A percentile compares a stretch with the other conserved stretches of the same genome.
Evolutionary conservation across 148 eudicot genomes (phyloP).

Genomic region (Persicaria maculosa): DNA sequence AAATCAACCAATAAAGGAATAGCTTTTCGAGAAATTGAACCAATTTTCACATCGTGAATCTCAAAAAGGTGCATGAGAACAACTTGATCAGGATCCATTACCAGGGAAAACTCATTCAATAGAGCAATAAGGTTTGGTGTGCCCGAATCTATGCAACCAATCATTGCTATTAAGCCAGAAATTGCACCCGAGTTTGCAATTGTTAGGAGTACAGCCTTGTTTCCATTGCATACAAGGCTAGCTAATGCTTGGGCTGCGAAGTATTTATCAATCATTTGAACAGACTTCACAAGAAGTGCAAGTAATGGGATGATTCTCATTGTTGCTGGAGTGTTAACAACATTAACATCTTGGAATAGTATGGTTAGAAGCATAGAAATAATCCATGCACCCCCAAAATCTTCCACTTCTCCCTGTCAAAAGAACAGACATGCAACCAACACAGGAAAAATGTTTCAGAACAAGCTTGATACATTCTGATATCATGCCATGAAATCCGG

Average conservation of each 20-base stretch:
- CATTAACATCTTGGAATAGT: conserved; percentile 58
- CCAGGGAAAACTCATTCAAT: conserved; percentile 57
- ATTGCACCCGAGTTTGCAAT: conserved; percentile 73
- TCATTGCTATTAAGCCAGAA: conserved; percentile 43
- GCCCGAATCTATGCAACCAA: conserved; percentile 60
- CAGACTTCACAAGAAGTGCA: conserved; percentile 54
- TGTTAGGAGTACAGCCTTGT: conserved; percentile 48
- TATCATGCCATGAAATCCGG: not conserved
- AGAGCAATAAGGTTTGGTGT: conserved; percentile 59
- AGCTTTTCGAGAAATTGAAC: conserved; percentile 60
- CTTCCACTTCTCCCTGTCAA: conserved; percentile 60
- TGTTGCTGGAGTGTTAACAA: conserved; percentile 43
- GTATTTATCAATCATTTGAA: conserved; percentile 51
- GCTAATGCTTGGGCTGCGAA: conserved; percentile 86
- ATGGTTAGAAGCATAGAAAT: conserved; percentile 59
- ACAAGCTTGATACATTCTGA: not conserved
- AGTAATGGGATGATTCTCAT: conserved; percentile 54
- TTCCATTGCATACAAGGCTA: conserved; percentile 54
- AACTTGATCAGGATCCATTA: conserved; percentile 54
- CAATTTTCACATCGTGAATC: conserved; percentile 61
- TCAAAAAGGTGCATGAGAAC: conserved; percentile 52
- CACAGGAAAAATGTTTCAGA: not conserved
- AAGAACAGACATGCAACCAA: not conserved
- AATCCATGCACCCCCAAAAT: conserved; percentile 71
- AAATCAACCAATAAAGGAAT: conserved; percentile 75